phyloP scores from a whole-genome alignment of 2,329 filamentous ascomycete species.

The Alternaria hordeiaustralica region DNA sequence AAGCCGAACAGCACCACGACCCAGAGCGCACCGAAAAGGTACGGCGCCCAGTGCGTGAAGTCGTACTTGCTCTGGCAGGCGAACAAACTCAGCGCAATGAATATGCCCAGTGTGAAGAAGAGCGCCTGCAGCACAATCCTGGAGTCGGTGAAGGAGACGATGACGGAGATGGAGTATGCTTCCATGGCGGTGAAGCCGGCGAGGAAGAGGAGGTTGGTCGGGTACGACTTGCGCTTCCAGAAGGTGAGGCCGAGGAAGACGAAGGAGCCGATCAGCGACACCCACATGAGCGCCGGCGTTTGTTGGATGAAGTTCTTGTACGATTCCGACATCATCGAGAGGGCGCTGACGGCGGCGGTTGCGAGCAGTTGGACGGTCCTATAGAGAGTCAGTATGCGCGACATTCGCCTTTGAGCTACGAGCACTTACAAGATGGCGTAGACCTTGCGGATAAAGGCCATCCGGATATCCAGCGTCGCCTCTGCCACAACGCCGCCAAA shows the following conservation, averaged over 20 bases:
- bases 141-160: slow-evolving; percentile 88
- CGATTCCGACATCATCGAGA: slow-evolving; percentile 81
- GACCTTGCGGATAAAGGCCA: slow-evolving; percentile 96
- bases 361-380: slow-evolving; percentile 88
- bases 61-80: slow-evolving; percentile 98
- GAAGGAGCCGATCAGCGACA: slow-evolving; percentile 66
- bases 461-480: slow-evolving; percentile 92
- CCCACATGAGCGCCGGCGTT: slow-evolving; percentile 83
- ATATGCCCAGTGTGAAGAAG: slow-evolving; percentile 76
- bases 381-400: slow-evolving; percentile 17
- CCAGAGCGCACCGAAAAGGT: slow-evolving; percentile 91
- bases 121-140: slow-evolving; percentile 88
- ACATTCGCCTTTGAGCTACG: neutral
- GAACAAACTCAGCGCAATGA: slow-evolving; percentile 73
- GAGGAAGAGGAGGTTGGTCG: slow-evolving; percentile 92
- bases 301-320: slow-evolving; percentile 89
- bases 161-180: slow-evolving; percentile 90
- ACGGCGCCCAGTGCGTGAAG: slow-evolving; percentile 96
- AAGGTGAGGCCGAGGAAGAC: slow-evolving; percentile 48
- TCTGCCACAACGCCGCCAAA: slow-evolving; percentile 94
- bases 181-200: slow-evolving; percentile 88
- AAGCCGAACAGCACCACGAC: slow-evolving; percentile 90
- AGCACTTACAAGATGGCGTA: slow-evolving; percentile 82
- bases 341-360: slow-evolving; percentile 78
- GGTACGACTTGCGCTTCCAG: slow-evolving; percentile 70